Percentiles rank a stretch among this genome's conserved stretches.
phyloP scores from a whole-genome alignment of 352 stramenopile species.

The Globisporangium nunn region DNA sequence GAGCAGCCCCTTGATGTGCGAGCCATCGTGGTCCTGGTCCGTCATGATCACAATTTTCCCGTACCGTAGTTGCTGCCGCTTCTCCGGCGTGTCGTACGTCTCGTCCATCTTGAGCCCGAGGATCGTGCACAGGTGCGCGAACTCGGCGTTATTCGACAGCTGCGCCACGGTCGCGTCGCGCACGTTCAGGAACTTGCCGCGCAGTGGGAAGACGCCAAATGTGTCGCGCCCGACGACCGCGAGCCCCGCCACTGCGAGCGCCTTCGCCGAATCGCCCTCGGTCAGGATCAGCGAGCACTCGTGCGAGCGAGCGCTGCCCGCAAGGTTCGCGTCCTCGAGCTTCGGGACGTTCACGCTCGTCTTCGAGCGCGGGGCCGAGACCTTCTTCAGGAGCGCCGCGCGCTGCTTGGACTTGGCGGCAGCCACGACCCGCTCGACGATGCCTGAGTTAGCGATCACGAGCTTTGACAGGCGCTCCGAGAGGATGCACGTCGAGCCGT shows the following conservation, averaged over 20 bases:
- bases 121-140: conserved; percentile 96
- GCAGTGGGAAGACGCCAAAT: conserved; percentile 98
- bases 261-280: conserved; percentile 99
- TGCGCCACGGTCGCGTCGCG: conserved; percentile 75
- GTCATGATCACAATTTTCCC: conserved; percentile 99
- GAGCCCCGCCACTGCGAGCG: conserved; percentile 96
- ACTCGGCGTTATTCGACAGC: conserved; percentile 93
- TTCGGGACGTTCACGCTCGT: conserved; percentile 95
- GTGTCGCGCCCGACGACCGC: conserved; percentile 96
- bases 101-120: conserved; percentile 96
- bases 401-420: conserved; percentile 93
- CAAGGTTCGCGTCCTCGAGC: conserved; percentile 98
- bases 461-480: conserved; percentile 93
- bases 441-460: conserved; percentile 91
- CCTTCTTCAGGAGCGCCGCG: conserved; percentile 91
- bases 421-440: conserved; percentile 92
- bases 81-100: conserved; percentile 90
- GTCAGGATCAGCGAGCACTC: conserved; percentile 98
- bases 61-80: conserved; percentile 91
- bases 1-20: conserved; percentile 98
- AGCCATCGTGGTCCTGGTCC: conserved; percentile 98
- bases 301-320: conserved; percentile 85
- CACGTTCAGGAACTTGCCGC: conserved; percentile 93
- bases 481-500: conserved; percentile 88
- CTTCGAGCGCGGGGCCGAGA: conserved; percentile 33